Evolutionary conservation across 1,139 yeast species (phyloP).

Genomic region (Martiniozyma asiatica): DNA sequence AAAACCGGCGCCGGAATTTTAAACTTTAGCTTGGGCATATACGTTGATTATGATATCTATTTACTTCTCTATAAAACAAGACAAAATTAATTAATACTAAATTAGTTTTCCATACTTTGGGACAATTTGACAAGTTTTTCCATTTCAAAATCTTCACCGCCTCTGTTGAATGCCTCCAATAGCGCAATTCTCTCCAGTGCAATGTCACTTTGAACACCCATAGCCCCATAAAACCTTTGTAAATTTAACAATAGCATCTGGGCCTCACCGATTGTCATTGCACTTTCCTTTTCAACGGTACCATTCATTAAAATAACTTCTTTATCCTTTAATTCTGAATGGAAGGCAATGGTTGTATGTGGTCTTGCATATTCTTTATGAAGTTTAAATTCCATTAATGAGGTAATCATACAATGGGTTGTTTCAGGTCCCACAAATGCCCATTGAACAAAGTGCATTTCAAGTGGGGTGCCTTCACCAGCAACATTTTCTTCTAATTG

Average conservation of each 20-base stretch:
- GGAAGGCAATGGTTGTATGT: slow-evolving; percentile 84
- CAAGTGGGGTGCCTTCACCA: slow-evolving; percentile 38
- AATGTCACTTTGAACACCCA: slow-evolving; percentile 29
- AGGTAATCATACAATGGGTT: slow-evolving; percentile 81
- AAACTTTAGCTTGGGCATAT: no score
- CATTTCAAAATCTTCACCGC: slow-evolving; percentile 50
- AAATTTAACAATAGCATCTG: slow-evolving; percentile 67
- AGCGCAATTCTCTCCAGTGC: slow-evolving; percentile 41
- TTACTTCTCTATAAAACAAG: no score
- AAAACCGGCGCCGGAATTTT: no score
- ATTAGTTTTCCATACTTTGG: slow-evolving; percentile 48
- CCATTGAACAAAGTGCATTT: slow-evolving; percentile 93
- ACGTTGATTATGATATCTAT: no score
- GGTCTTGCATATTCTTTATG: slow-evolving; percentile 92
- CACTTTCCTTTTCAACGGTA: slow-evolving; percentile 58
- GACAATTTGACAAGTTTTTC: slow-evolving; percentile 61
- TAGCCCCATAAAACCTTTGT: slow-evolving; percentile 81
- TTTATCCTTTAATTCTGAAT: slow-evolving; percentile 60
- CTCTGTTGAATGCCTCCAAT: slow-evolving; percentile 57
- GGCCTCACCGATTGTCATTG: slow-evolving; percentile 50
- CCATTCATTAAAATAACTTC: slow-evolving; percentile 81
- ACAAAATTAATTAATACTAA: no score
- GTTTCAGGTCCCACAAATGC: slow-evolving; percentile 76
- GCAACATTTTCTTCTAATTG: slow-evolving; percentile 16
- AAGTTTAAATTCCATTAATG: slow-evolving; percentile 83